Conservation (phyloP, 148 eudicot genomes). For the Bassia scoparia region DNA sequence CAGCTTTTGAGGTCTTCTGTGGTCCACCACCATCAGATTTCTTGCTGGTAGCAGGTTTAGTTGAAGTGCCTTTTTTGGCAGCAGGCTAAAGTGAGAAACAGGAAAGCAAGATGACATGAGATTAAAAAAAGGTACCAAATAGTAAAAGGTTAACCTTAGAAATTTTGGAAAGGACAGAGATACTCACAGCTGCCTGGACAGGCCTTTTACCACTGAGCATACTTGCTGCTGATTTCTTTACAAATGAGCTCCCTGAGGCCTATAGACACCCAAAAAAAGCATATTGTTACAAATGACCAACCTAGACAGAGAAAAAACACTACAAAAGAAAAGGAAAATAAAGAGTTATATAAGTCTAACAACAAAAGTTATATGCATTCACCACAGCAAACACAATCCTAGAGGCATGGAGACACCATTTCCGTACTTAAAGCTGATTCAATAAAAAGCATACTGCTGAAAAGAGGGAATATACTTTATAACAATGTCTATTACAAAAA, state of each 20-base stretch:
- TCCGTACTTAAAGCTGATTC: too few relatives aligned
- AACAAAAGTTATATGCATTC: neutral
- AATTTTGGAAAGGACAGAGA: slow-evolving; percentile 1
- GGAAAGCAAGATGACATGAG: slow-evolving; percentile 8
- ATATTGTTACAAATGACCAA: neutral
- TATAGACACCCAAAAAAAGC: slow-evolving; percentile 22
- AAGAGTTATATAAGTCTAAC: neutral
- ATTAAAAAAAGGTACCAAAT: neutral
- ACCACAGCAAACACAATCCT: neutral
- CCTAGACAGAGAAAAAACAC: neutral
- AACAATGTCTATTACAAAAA: too few relatives aligned
- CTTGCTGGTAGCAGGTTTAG: slow-evolving; percentile 55
- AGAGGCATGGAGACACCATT: too few relatives aligned
- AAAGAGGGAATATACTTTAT: too few relatives aligned
- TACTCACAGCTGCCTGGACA: slow-evolving; percentile 63
- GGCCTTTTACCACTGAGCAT: slow-evolving; percentile 96
- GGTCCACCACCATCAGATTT: slow-evolving; percentile 65
- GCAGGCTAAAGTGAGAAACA: slow-evolving; percentile 46
- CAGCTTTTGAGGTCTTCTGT: slow-evolving; percentile 50
- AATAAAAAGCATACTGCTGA: too few relatives aligned
- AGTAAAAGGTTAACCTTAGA: neutral
- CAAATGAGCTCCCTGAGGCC: slow-evolving; percentile 60
- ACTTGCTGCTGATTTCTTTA: slow-evolving; percentile 84
- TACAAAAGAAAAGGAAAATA: neutral
- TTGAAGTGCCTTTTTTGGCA: slow-evolving; percentile 61